Conservation (phyloP, 1,284 basidiomycete species). For the Cystobasidium pallidum region DNA sequence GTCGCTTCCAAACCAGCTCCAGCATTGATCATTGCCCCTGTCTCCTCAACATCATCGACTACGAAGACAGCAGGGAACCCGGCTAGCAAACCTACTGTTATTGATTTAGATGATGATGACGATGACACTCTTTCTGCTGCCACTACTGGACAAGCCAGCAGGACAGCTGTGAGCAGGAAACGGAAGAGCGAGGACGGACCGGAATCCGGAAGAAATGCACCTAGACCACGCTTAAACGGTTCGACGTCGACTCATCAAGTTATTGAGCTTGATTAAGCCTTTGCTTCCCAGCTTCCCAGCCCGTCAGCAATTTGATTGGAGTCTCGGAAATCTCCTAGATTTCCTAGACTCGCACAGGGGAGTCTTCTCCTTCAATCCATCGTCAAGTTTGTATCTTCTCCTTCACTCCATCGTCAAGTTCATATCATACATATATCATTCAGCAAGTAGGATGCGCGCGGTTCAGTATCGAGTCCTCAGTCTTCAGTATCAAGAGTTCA, state of each 20-base stretch:
- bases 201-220: constrained; percentile 1
- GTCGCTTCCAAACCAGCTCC: constrained; percentile 78
- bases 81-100: constrained; percentile 11
- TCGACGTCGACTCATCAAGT: constrained; percentile 8
- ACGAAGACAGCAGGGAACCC: not conserved
- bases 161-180: not conserved
- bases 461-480: not conserved
- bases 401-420: too few relatives aligned
- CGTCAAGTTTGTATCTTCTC: not conserved
- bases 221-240: not conserved
- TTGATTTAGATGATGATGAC: constrained; percentile 35
- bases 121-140: not conserved
- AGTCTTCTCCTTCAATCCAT: too few relatives aligned
- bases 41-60: constrained; percentile 5
- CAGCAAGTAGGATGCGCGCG: not conserved
- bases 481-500: not conserved
- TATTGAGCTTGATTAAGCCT: constrained; percentile 26
- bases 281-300: not conserved
- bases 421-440: not conserved
- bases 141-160: too few relatives aligned
- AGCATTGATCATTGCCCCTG: not conserved
- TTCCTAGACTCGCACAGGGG: too few relatives aligned
- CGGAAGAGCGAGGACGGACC: constrained; percentile 8
- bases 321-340: too few relatives aligned
- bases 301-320: too few relatives aligned